Evolutionary conservation across 768 basidiomycete genomes (phyloP), one percentile per base, ranked within the genome.

Genomic region (Grammothele lineata): DNA sequence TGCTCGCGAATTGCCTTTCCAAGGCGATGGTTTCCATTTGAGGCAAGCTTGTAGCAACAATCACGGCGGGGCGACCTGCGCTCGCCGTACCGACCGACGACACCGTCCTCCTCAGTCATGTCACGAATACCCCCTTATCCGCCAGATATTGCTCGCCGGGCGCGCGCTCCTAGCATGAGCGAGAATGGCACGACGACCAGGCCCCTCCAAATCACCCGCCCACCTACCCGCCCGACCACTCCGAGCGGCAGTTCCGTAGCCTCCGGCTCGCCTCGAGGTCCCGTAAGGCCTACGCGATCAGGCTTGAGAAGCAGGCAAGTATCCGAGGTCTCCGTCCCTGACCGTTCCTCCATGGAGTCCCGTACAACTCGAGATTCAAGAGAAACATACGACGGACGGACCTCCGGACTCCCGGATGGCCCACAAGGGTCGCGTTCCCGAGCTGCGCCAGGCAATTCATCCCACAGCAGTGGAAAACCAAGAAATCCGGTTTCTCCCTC

Each of bases 241-340:
- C 77, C 78, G 45, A 71, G 66, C 57, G 77, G 70, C 62, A 54
- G 61, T 50, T 54, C 70, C 27, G 59, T 65, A 47, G 47, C 46
- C 74, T 46, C 70, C 74, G 47, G 59, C 62, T 41, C 63, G 25
- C 50, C 58, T 36, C 49, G 68, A 50, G 78, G 77, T 15, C 84
- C 85, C 15, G 69, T 76, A 40, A 76, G 85, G 38, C 85, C 85
- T 12, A 77, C 80, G 59, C 70, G 84, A 59, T 87, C 85, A 12
- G 85, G 85, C 40, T 65, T 81, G 33, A 74, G 85, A 61, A 69
- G 68, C 43, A 73, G 81, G 26, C 66, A 70, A 46, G 62, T 66
- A 43, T 75, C 79, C 18, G 81, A 83, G 40, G 68, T 77, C 52
- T 74, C 76, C 35, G 65, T 60, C 24, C 75, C 77, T 35, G 80